Evolutionary conservation across 768 basidiomycete species (phyloP).

Genomic region (Podaxis sp.): DNA sequence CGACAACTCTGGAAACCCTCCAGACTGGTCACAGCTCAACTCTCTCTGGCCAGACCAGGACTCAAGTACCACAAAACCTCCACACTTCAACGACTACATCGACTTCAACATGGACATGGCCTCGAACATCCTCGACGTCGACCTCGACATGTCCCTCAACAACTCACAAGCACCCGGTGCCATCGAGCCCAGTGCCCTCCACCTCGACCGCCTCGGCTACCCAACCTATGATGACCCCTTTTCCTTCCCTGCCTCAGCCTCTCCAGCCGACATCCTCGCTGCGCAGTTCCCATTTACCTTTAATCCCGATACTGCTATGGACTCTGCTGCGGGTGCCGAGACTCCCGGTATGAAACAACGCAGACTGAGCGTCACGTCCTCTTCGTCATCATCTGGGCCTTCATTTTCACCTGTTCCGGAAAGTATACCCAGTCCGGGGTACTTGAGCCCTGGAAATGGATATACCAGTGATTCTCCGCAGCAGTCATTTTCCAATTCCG

Average conservation of each 20-base stretch:
- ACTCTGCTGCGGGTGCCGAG: constrained; percentile 21
- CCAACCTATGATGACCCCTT: constrained; percentile 24
- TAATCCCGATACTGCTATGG: constrained; percentile 20
- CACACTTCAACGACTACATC: constrained; percentile 37
- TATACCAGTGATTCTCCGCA: constrained; percentile 22
- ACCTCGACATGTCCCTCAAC: constrained; percentile 36
- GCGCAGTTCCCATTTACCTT: constrained; percentile 39
- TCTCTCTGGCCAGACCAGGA: constrained; percentile 41
- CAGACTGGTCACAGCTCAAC: constrained; percentile 54
- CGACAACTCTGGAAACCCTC: constrained; percentile 22
- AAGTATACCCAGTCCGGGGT: constrained; percentile 23
- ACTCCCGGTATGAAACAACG: constrained; percentile 27
- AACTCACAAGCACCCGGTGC: constrained; percentile 36
- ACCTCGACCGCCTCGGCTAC: constrained; percentile 32
- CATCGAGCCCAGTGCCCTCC: constrained; percentile 62
- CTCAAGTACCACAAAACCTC: constrained; percentile 32
- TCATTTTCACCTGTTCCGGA: constrained; percentile 50
- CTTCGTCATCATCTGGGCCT: constrained; percentile 50
- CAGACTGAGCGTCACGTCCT: constrained; percentile 51
- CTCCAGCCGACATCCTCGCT: constrained; percentile 21
- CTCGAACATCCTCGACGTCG: constrained; percentile 33
- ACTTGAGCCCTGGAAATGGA: constrained; percentile 2
- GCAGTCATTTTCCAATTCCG: constrained; percentile 12
- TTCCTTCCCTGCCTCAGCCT: constrained; percentile 15
- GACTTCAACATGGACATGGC: constrained; percentile 35